Evolutionary conservation across 1,284 basidiomycete species (phyloP).

Genomic region (Nidula niveotomentosa): DNA sequence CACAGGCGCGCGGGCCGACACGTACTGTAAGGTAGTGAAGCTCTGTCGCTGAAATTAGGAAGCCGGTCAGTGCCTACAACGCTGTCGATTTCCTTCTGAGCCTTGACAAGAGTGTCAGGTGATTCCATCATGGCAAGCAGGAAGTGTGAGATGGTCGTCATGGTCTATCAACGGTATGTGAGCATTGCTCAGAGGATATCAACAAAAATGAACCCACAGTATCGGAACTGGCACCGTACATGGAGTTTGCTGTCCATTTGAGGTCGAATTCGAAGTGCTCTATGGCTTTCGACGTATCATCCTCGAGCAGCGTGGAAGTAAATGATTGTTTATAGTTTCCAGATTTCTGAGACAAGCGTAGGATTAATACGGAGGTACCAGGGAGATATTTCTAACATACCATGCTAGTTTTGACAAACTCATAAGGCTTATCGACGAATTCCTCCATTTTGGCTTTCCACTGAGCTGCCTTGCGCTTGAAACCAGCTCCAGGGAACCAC

Average conservation of each 20-base stretch:
- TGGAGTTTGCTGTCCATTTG: slow-evolving; percentile 74
- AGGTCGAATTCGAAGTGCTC: slow-evolving; percentile 59
- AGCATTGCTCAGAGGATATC: too few species aligned
- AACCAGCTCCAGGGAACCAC: slow-evolving; percentile 34
- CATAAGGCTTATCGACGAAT: slow-evolving; percentile 64
- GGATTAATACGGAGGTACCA: not conserved
- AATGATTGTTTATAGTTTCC: slow-evolving; percentile 59
- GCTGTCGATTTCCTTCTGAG: slow-evolving; percentile 58
- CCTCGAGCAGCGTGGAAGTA: slow-evolving; percentile 59
- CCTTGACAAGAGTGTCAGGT: slow-evolving; percentile 46
- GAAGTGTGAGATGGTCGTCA: slow-evolving; percentile 50
- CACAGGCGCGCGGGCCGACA: slow-evolving; percentile 2
- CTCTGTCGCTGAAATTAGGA: slow-evolving; percentile 50
- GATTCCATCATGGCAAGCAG: slow-evolving; percentile 58
- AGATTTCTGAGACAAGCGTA: slow-evolving; percentile 36
- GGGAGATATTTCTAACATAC: slow-evolving; percentile 31
- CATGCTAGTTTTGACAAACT: slow-evolving; percentile 55
- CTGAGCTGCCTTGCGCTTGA: slow-evolving; percentile 51
- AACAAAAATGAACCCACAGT: slow-evolving; percentile 34
- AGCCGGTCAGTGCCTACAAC: slow-evolving; percentile 48
- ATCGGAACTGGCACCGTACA: slow-evolving; percentile 65
- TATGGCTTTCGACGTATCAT: slow-evolving; percentile 26
- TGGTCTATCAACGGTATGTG: slow-evolving; percentile 30
- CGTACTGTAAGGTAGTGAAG: slow-evolving; percentile 44
- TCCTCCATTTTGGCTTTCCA: slow-evolving; percentile 71